Base-by-base conservation (phyloP, 257 asterid species). In the Fraxinus pennsylvanica region DNA sequence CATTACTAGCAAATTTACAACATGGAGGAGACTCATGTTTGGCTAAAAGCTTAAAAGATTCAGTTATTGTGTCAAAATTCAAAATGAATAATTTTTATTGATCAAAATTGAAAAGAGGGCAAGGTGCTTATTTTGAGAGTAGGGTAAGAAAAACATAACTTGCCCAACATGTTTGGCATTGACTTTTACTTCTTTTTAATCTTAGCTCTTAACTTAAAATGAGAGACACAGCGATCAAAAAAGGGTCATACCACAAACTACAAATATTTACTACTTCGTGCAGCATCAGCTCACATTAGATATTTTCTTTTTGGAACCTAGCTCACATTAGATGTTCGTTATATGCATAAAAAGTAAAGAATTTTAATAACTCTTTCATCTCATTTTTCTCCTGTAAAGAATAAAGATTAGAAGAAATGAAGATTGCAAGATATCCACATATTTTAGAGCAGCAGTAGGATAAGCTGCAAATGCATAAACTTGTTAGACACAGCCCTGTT, bases 401-500 rank as follows among this genome's bases (percentile, higher is more conserved):
- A 63, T 3, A 6, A 59, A 7, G 30, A 59, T 19, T 21, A 59
- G 67, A 57, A 57, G 30, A 63, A 63, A 9, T 25, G 13, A 61
- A 1, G 17, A 63, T 10, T 63, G 13, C 35, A 63, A 9, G 69
- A 63, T 3, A 63, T 63, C 69, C 38, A 70, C 68, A 54, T 78
- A 84, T 59, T 8, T 59, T 75, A 41, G 45, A 70, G 74, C 73
- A 76, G 74, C 73, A 43, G 50, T 12, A 47, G 36, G n/a, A 69
- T 21, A 47, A 68, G 27, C 43, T 21, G 21, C 78, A 32, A 32
- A 21, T 5, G 36, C 32, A 25, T 29, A 65, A 50, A 32, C 30
- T 70, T 27, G 65, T 72, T 32, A 68, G 43, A 66, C n/a, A 76
- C 15, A 76, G 33, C 74, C 71, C 5, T 33, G 32, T 27, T 25